A percentile compares a stretch with the other conserved stretches of the same genome.
Evolutionary conservation across 2,329 filamentous ascomycete genomes (phyloP).

Genomic region (Graphilbum sp.): DNA sequence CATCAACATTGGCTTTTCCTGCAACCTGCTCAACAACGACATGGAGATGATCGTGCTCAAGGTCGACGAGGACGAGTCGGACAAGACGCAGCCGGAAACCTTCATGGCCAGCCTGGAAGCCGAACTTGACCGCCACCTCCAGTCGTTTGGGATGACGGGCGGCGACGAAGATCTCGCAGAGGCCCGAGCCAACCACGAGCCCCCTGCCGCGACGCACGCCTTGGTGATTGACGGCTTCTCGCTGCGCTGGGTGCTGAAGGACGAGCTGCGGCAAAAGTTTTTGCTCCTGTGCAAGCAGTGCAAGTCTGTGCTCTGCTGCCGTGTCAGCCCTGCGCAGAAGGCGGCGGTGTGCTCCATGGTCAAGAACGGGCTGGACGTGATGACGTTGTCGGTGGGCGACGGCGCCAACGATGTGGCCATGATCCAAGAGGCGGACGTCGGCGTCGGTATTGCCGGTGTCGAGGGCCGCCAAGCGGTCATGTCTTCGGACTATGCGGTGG

Average conservation of each 20-base stretch:
- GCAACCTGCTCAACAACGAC: conserved; percentile 90
- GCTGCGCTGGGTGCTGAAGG: conserved; percentile 71
- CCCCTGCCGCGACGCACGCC: conserved; percentile 76
- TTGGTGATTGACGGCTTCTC: conserved; percentile 92
- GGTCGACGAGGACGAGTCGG: conserved; percentile 54
- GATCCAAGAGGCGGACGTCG: conserved; percentile 96
- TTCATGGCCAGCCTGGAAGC: conserved; percentile 44
- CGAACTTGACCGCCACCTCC: conserved; percentile 59
- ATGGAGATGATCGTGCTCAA: conserved; percentile 94
- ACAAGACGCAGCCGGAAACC: conserved; percentile 27
- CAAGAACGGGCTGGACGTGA: conserved; percentile 84
- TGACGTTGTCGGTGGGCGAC: conserved; percentile 87
- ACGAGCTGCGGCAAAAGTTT: conserved; percentile 78
- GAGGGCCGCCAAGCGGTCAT: conserved; percentile 88
- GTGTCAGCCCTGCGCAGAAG: conserved; percentile 93
- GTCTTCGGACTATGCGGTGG: conserved; percentile 92
- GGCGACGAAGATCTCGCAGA: conserved; percentile 68
- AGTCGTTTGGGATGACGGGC: conserved; percentile 62
- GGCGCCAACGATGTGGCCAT: conserved; percentile 94
- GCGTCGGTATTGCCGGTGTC: conserved; percentile 84
- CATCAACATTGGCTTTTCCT: conserved; percentile 99
- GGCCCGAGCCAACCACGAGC: conserved; percentile 69
- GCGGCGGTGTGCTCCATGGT: conserved; percentile 95
- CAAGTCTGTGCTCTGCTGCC: conserved; percentile 89
- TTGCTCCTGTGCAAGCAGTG: conserved; percentile 92